Base-by-base conservation (phyloP, 805 yeast species). In the Saccharomyces kudriavzevii region DNA sequence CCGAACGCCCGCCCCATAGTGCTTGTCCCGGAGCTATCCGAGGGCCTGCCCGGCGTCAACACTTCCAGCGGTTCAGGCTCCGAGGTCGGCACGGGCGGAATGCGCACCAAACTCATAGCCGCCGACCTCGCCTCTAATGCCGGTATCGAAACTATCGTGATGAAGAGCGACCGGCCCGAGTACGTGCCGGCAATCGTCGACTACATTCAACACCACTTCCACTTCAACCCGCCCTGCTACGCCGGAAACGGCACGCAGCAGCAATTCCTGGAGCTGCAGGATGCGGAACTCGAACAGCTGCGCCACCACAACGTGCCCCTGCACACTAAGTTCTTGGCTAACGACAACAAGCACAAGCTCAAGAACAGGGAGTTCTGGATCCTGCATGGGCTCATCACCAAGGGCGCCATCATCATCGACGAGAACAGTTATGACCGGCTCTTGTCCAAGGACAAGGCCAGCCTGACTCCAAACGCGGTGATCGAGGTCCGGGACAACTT, bases 41-140 rank as follows among this genome's bases (percentile, higher is more conserved):
- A 84, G 47, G 61, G 68, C 5, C 57, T 67, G 50, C 77, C 90
- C 61, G 77, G 80, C 50, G 97, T 91, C 35, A 84, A 86, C 57
- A 89, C 95, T 0, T 82, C 86, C 31, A 73, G 84, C 24, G 82
- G 77, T 17, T 79, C 87, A 0, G 97, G 97, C 1, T 82, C 91
- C 46, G 79, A 83, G 56, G 96, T 94, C 3, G 99, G 99, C 20
- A 94, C 99, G 0, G 99, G 99, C 26, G 99, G 99, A 13, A 94
- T 94, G 99, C 87, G 91, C 47, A 94, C 99, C 10, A 94, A 94
- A 67, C 75, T 94, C 45, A 87, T 91, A 63, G 99, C 99, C 0
- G 99, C 99, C 0, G 97, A 91, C 64, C 76, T 94, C 60, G 98
- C 97, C 1, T 89, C 96, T 0, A 86, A 90, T 62, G 96, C 89